Percentiles rank a stretch among this genome's conserved stretches.
Conservation (phyloP, 2,329 filamentous ascomycete species). For the Clonostachys solani region DNA sequence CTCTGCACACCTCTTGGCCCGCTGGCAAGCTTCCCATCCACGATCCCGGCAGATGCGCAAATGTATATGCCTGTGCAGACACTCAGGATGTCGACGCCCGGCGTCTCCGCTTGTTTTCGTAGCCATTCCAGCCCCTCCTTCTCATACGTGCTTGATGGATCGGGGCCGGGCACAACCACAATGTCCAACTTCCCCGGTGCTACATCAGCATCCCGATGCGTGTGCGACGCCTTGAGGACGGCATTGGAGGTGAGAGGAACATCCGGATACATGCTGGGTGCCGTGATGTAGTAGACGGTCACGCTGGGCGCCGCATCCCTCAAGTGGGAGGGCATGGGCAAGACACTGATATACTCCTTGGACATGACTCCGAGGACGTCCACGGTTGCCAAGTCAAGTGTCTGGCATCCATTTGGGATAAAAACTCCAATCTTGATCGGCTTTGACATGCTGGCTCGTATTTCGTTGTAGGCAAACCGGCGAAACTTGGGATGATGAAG, state of each 20-base stretch:
- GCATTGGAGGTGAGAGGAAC: conserved; percentile 36
- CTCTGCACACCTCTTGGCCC: conserved; percentile 41
- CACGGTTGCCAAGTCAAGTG: conserved; percentile 45
- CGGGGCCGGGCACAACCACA: conserved; percentile 44
- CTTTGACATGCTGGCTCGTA: conserved; percentile 1
- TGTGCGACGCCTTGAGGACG: conserved; percentile 33
- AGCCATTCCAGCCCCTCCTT: conserved; percentile 35
- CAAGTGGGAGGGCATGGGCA: conserved; percentile 25
- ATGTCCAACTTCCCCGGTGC: conserved; percentile 46
- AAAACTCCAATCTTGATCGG: conserved; percentile 44
- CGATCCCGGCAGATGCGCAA: conserved; percentile 41
- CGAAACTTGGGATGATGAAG: too few species aligned
- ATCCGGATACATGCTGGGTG: conserved; percentile 21
- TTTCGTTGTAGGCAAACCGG: too few species aligned
- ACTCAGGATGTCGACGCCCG: conserved; percentile 40
- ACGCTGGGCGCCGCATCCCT: conserved; percentile 35
- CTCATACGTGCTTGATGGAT: conserved; percentile 27
- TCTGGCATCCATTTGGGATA: conserved; percentile 37
- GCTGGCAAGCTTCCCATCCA: conserved; percentile 38
- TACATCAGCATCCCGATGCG: conserved; percentile 37
- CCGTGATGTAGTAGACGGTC: conserved; percentile 40
- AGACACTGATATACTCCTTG: conserved; percentile 32
- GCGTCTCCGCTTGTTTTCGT: conserved; percentile 26
- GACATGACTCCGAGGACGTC: conserved; percentile 44
- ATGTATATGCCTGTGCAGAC: conserved; percentile 47